These are phyloP conservation scores for Raphanus sativus DNA, from an alignment of 345 rosid species.

Conservation along the genomic window DNA sequence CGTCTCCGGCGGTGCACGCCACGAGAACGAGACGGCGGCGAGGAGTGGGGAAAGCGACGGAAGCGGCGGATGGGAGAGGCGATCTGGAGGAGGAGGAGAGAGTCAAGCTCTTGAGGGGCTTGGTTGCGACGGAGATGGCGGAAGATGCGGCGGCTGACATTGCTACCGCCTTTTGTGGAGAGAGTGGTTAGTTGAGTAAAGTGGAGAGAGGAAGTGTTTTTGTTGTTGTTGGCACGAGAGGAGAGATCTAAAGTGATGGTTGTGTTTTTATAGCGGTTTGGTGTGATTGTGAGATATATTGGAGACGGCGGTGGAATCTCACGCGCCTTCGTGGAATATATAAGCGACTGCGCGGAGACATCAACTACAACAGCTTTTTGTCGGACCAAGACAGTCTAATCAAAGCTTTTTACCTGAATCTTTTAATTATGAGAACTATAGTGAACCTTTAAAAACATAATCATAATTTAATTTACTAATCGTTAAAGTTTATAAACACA, in stretches of 20 bases:
- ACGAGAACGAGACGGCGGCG: conserved; percentile 31
- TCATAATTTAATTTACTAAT: not conserved
- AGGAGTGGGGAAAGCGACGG: conserved; percentile 34
- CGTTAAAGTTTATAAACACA: not conserved
- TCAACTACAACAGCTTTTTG: not conserved
- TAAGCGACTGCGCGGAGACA: not conserved
- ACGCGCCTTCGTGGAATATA: conserved; percentile 11
- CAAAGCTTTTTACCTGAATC: not conserved
- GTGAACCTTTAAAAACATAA: not conserved
- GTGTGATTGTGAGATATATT: conserved; percentile 12
- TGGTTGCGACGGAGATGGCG: conserved; percentile 39
- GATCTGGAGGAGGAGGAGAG: conserved; percentile 51
- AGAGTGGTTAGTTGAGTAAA: not conserved
- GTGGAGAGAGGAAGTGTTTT: not conserved
- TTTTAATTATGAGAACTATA: not conserved
- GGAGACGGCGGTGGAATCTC: conserved; percentile 5
- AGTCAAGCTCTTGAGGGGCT: conserved; percentile 37
- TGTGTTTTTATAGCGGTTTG: conserved; percentile 25
- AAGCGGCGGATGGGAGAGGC: conserved; percentile 43
- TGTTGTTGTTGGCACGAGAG: conserved; percentile 5
- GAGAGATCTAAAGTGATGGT: not conserved
- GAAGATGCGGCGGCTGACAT: conserved; percentile 32
- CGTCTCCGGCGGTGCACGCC: conserved; percentile 39
- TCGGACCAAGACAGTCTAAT: not conserved
- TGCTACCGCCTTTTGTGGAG: conserved; percentile 4